Base-by-base conservation (phyloP, 2,329 filamentous ascomycete species). In the Capronia epimyces region DNA sequence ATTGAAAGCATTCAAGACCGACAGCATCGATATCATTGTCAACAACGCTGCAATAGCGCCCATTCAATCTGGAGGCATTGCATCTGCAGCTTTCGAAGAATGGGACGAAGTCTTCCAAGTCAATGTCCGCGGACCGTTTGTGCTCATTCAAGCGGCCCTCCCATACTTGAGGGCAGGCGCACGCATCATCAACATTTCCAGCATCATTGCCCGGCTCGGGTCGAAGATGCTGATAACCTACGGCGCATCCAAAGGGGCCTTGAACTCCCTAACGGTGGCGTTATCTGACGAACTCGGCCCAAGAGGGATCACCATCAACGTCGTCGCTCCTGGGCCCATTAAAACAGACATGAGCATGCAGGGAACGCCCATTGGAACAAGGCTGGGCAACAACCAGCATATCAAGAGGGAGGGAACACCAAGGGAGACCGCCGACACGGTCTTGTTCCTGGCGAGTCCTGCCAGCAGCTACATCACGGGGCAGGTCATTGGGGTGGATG, bases 61-160 rank as follows among this genome's bases (percentile, higher is more conserved):
- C 2, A 37, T 55, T 31, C 50, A 54, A 13, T 21, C 43, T 20
- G 31, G 46, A 24, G 49, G 50, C 8, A 53, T 56, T 40, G 21
- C 42, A 8, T 53, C 55, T 8, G 46, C 58, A n/a, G 44, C 44
- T 3, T 18, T 50, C 8, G 69, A 66, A 5, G 73, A 75, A 57
- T 76, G 75, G 60, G 77, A 81, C 53, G 55, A 51, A 3, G 66
- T 65, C 3, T 77, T 77, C 57, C 65, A 65, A 27, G 50, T 80
- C 36, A 81, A 81, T 60, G 77, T 81, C 45, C 80, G 80, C 61
- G 79, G 77, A 0, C 74, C 76, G 0, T 73, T 75, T 42, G 80
- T 81, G 50, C 64, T 82, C 4, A 69, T 62, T 1, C 56, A 80
- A 70, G 75, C 77, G 66, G 73, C 74, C 2, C 67, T 71, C 2